phyloP scores from a whole-genome alignment of 2,329 filamentous ascomycete species.

The Lasiodiplodia sp. region DNA sequence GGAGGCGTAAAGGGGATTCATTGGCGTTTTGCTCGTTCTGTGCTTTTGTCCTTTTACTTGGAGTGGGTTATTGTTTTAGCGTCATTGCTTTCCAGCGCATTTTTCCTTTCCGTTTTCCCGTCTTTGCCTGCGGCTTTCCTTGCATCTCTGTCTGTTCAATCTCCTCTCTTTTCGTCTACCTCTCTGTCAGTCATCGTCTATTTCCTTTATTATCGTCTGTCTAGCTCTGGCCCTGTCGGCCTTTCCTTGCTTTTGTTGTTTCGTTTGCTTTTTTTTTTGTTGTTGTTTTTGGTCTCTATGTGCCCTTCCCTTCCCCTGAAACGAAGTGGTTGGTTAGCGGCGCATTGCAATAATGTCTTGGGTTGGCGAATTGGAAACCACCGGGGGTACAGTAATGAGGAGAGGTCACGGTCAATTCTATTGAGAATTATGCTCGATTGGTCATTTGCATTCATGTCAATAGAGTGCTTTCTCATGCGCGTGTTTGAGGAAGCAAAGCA shows the following conservation, averaged over 20 bases:
- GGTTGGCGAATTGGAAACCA: neutral
- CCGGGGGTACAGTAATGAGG: neutral
- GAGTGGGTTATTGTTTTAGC: neutral
- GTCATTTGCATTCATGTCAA: neutral
- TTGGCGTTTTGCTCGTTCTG: neutral
- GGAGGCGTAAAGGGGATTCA: neutral
- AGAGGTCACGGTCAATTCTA: neutral
- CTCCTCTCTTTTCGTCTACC: neutral
- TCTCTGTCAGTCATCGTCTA: neutral
- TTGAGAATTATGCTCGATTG: neutral
- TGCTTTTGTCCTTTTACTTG: neutral
- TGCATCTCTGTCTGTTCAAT: neutral
- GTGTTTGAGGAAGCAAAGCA: neutral
- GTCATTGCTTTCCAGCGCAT: neutral
- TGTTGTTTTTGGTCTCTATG: neutral
- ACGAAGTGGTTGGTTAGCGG: neutral
- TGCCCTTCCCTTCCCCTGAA: neutral
- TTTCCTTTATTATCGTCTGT: neutral
- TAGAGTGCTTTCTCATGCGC: neutral
- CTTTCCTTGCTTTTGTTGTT: neutral
- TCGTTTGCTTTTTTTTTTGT: too few species aligned
- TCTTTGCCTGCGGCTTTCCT: neutral
- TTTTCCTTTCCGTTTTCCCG: neutral
- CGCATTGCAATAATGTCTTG: neutral
- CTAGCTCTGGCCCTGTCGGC: neutral